Conservation (phyloP, 805 yeast species). For the Lipomyces lipofer region DNA sequence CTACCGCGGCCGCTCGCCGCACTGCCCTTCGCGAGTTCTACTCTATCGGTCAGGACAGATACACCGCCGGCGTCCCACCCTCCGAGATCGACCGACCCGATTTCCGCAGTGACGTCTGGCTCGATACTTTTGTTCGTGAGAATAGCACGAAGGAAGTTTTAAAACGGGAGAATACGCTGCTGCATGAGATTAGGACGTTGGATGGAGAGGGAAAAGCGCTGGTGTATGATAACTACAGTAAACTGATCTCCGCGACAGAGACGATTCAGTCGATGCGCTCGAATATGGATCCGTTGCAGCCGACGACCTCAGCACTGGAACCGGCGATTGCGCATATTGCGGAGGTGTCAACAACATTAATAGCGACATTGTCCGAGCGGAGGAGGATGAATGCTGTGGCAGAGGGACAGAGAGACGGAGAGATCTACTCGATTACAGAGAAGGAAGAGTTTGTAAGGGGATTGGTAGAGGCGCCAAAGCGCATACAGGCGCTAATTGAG, state of each 20-base stretch:
- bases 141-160: slow-evolving; percentile 18
- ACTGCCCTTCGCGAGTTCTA: slow-evolving; percentile 34
- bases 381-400: background rate
- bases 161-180: slow-evolving; percentile 20
- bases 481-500: slow-evolving; percentile 9
- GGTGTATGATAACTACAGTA: slow-evolving; percentile 34
- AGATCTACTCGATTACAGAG: background rate
- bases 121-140: slow-evolving; percentile 21
- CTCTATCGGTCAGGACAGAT: slow-evolving; percentile 26
- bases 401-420: background rate
- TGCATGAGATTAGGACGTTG: slow-evolving; percentile 32
- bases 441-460: background rate
- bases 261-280: slow-evolving; percentile 30
- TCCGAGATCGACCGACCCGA: slow-evolving; percentile 30
- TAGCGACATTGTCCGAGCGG: slow-evolving; percentile 22
- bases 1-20: slow-evolving; percentile 30
- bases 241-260: slow-evolving; percentile 34
- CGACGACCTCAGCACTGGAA: slow-evolving; percentile 27
- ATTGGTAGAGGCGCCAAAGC: slow-evolving; percentile 19
- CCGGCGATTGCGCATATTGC: slow-evolving; percentile 31
- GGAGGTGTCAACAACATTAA: slow-evolving; percentile 27
- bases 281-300: slow-evolving; percentile 30
- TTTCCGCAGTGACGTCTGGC: slow-evolving; percentile 22
- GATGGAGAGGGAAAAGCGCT: slow-evolving; percentile 36
- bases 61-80: slow-evolving; percentile 23